Evolutionary conservation across 805 yeast genomes (phyloP).

Genomic region (Saccharomycopsis malanga): DNA sequence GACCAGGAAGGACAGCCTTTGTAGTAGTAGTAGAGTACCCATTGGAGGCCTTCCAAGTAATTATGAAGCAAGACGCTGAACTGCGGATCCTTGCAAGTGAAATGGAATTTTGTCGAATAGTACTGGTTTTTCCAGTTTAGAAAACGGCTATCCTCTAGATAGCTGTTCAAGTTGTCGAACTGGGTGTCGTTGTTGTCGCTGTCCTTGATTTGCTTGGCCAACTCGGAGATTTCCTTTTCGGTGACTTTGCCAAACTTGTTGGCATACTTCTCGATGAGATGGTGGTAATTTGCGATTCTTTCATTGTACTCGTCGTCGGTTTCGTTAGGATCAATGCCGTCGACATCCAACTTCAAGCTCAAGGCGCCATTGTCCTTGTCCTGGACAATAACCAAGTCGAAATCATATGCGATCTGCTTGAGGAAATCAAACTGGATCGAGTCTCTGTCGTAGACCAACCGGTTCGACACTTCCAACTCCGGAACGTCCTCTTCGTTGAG

Average conservation of each 20-base stretch:
- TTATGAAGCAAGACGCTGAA: slow-evolving; percentile 63
- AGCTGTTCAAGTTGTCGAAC: slow-evolving; percentile 35
- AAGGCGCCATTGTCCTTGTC: slow-evolving; percentile 39
- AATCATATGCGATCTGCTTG: slow-evolving; percentile 56
- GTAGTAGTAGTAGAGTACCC: slow-evolving; percentile 92
- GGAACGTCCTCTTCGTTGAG: slow-evolving; percentile 34
- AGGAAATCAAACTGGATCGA: slow-evolving; percentile 44
- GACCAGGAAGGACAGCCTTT: slow-evolving; percentile 92
- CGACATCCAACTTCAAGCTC: slow-evolving; percentile 41
- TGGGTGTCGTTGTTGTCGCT: slow-evolving; percentile 15
- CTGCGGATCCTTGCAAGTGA: slow-evolving; percentile 53
- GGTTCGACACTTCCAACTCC: slow-evolving; percentile 40
- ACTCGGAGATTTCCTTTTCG: slow-evolving; percentile 40
- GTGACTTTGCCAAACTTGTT: slow-evolving; percentile 46
- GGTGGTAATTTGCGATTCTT: slow-evolving; percentile 45
- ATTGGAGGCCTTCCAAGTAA: slow-evolving; percentile 90
- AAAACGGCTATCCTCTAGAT: slow-evolving; percentile 67
- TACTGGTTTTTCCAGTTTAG: slow-evolving; percentile 79
- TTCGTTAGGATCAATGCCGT: slow-evolving; percentile 65
- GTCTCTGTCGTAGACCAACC: slow-evolving; percentile 37
- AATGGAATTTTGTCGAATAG: slow-evolving; percentile 73
- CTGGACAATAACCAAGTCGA: slow-evolving; percentile 60
- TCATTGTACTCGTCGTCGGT: slow-evolving; percentile 56
- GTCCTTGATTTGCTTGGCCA: slow-evolving; percentile 34
- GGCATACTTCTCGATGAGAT: slow-evolving; percentile 56